Base-by-base conservation (phyloP, 164 flowering plant genomes). In the Taxillus chinensis region DNA sequence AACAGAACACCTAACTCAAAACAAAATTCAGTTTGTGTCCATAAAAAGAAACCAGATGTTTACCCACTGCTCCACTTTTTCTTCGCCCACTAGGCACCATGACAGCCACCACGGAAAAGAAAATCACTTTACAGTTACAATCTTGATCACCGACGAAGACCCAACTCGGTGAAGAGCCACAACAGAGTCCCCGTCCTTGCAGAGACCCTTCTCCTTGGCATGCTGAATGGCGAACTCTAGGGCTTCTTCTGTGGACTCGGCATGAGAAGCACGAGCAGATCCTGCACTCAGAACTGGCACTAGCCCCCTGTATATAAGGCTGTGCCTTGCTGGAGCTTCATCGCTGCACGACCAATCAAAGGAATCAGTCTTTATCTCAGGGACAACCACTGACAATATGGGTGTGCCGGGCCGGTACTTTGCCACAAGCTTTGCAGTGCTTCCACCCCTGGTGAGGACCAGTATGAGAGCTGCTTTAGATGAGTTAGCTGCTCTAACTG, bases 311-410 rank as follows among this genome's bases (percentile, higher is more conserved):
- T 74, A 80, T 10, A 90, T 80, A 40, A 90, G 81, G 66, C 93
- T 87, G 61, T 90, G 96, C 82, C 95, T 83, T 6, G 96, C 96
- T 2, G 96, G 96, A 62, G 92, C 71, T 67, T 87, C 95, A 62
- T 87, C 88, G 54, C 92, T 87, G 82, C 86, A 80, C 37, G 80
- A 74, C 95, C 95, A 90, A 55, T 86, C 82, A 65, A 87, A 86
- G 3, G 76, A 79, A 64, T 90, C 97, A 3, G 95, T 80, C 77
- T 75, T 79, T 48, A 90, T 75, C 70, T 84, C 90, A 11, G 97
- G 97, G 9, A 90, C 92, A 57, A 87, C 90, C 55, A 86, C 95
- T 39, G 92, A 90, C 57, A 90, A 59, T 17, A 90, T 84, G 0
- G 95, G 97, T 78, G 82, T 79, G 38, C 86, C 82, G 0, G 97